Evolutionary conservation across 2,329 filamentous ascomycete genomes (phyloP).

Genomic region (Calonectria hongkongensis): DNA sequence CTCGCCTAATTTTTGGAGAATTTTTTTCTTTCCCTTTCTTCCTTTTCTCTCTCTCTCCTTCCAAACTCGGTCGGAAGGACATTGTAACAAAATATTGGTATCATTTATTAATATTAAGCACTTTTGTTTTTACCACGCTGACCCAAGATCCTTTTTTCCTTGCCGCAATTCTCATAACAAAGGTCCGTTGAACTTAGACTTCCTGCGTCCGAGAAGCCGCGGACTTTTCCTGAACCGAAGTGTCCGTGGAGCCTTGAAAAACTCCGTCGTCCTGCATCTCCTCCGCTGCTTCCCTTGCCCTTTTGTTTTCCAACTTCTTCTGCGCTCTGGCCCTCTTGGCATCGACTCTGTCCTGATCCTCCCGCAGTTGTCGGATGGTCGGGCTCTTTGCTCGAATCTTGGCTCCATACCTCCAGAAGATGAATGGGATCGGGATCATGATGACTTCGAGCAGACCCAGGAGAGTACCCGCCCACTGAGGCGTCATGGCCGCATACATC

Average conservation of each 20-base stretch:
- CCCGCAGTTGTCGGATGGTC: slow-evolving; percentile 66
- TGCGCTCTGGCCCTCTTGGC: slow-evolving; percentile 58
- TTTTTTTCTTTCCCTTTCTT: background rate
- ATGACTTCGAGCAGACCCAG: slow-evolving; percentile 83
- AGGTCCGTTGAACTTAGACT: background rate
- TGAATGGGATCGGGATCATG: slow-evolving; percentile 86
- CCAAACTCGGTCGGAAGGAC: background rate
- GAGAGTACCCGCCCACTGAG: slow-evolving; percentile 87
- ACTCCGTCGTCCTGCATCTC: slow-evolving; percentile 34
- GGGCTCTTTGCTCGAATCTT: slow-evolving; percentile 71
- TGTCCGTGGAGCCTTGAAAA: slow-evolving; percentile 32
- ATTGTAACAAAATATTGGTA: background rate
- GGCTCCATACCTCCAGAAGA: slow-evolving; percentile 81
- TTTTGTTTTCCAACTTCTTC: slow-evolving; percentile 49
- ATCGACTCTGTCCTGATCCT: slow-evolving; percentile 64
- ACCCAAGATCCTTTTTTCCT: background rate
- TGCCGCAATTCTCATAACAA: background rate
- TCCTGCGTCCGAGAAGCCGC: background rate
- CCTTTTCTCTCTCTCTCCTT: background rate
- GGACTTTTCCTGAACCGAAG: slow-evolving; percentile 23
- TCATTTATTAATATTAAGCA: slow-evolving; percentile 32
- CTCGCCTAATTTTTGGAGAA: background rate
- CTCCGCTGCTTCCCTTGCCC: slow-evolving; percentile 29
- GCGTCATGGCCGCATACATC: slow-evolving; percentile 81
- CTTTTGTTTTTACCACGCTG: slow-evolving; percentile 16